These are phyloP conservation scores for Ceriops zippeliana DNA, from an alignment of 345 rosid genomes.

Conservation along the genomic window DNA sequence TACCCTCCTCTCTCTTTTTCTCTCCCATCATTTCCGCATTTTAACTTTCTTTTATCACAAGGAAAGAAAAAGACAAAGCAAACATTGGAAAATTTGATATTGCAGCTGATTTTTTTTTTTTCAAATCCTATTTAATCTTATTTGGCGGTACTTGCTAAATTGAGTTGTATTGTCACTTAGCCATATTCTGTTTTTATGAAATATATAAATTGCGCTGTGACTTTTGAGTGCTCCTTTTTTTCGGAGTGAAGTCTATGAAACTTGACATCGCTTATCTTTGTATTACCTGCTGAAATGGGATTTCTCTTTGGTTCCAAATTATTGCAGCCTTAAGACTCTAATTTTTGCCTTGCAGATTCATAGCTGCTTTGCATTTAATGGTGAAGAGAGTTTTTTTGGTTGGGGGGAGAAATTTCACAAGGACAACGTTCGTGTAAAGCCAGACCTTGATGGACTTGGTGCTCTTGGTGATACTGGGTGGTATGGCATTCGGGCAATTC, in stretches of 20 bases:
- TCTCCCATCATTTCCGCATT: neutral
- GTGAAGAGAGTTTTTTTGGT: conserved; percentile 8
- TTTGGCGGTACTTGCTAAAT: too few species aligned
- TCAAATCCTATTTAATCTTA: too few species aligned
- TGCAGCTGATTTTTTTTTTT: too few species aligned
- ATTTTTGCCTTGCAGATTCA: conserved; percentile 43
- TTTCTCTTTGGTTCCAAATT: neutral
- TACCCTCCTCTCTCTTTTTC: neutral
- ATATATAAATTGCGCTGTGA: too few species aligned
- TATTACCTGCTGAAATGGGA: neutral
- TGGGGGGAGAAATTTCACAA: conserved; percentile 36
- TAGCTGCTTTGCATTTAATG: conserved; percentile 54
- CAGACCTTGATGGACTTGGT: conserved; percentile 78
- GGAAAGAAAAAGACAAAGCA: neutral
- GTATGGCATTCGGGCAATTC: conserved; percentile 61
- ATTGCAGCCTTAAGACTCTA: neutral
- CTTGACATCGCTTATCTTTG: neutral
- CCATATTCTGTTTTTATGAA: too few species aligned
- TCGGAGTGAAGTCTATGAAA: too few species aligned
- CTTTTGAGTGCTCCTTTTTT: too few species aligned
- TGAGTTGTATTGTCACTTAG: too few species aligned
- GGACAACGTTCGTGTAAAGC: conserved; percentile 73
- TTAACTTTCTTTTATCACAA: neutral
- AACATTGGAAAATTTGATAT: too few species aligned
- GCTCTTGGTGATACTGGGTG: conserved; percentile 91